Percentiles rank a stretch among this genome's conserved stretches.
phyloP scores from a whole-genome alignment of 495 filamentous ascomycete genomes.

The Oidiodendron maius region DNA sequence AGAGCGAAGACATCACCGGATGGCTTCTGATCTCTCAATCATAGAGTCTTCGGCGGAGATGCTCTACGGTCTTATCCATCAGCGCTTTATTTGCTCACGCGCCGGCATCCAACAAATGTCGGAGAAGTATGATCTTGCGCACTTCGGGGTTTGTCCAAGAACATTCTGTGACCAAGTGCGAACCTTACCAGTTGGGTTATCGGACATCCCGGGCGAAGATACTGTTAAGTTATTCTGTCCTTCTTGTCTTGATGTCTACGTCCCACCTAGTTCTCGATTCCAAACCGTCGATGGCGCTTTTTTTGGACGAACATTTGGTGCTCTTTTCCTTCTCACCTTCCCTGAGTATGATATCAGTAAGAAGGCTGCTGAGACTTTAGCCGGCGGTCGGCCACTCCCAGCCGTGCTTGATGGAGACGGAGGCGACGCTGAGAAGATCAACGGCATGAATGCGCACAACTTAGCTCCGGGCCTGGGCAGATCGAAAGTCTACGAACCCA shows the following conservation, averaged over 20 bases:
- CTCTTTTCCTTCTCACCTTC: conserved; percentile 96
- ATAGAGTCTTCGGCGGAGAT: conserved; percentile 97
- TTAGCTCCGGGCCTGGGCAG: conserved; percentile 81
- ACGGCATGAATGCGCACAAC: conserved; percentile 77
- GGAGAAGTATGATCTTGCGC: conserved; percentile 93
- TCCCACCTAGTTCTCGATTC: conserved; percentile 93
- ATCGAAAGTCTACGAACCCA: conserved; percentile 84
- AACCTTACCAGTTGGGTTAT: conserved; percentile 87
- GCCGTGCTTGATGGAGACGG: conserved; percentile 33
- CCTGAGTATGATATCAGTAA: conserved; percentile 81
- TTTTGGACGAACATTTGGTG: conserved; percentile 92
- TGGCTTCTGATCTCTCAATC: conserved; percentile 85
- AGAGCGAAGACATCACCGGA: conserved; percentile 75
- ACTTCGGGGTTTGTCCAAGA: conserved; percentile 90
- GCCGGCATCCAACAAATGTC: conserved; percentile 98
- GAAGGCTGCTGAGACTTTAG: conserved; percentile 35
- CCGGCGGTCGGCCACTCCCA: conserved; percentile 7
- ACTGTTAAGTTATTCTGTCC: conserved; percentile 99
- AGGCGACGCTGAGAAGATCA: conserved; percentile 52
- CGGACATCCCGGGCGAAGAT: conserved; percentile 90
- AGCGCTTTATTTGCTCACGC: conserved; percentile 96
- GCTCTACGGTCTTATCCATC: conserved; percentile 95
- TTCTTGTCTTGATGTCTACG: conserved; percentile 93
- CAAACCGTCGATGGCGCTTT: conserved; percentile 98
- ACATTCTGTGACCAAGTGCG: conserved; percentile 82